Conservation (phyloP, 345 rosid species). For the Cardamine resedifolia region DNA sequence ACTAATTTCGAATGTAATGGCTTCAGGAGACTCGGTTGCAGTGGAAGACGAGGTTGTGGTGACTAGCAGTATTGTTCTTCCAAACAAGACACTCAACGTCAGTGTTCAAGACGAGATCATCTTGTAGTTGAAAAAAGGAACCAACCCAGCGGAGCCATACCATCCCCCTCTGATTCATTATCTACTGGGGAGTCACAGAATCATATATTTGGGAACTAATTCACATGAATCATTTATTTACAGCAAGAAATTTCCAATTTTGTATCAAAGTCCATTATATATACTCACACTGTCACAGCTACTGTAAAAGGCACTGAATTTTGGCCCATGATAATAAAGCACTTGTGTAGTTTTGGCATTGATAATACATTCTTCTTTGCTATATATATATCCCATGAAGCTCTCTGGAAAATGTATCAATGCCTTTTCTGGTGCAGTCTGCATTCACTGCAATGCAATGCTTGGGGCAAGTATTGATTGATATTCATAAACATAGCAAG, state of each 20-base stretch:
- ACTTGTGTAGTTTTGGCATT: constrained; percentile 1
- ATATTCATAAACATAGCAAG: neutral
- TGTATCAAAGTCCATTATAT: constrained; percentile 10
- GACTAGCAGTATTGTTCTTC: constrained; percentile 86
- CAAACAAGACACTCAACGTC: constrained; percentile 74
- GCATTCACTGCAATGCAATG: neutral
- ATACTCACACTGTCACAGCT: constrained; percentile 12
- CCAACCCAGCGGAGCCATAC: constrained; percentile 10
- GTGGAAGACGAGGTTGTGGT: constrained; percentile 96
- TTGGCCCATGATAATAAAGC: constrained; percentile 31
- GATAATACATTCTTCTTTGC: constrained; percentile 4
- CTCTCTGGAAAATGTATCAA: neutral
- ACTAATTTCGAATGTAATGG: neutral
- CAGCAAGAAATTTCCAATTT: neutral
- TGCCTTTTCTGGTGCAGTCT: neutral
- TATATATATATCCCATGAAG: neutral
- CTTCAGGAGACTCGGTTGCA: constrained; percentile 77
- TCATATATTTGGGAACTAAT: constrained; percentile 7
- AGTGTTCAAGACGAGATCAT: constrained; percentile 87
- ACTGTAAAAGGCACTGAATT: constrained; percentile 28
- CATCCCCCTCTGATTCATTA: constrained; percentile 20
- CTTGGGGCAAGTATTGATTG: neutral
- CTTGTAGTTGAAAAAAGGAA: constrained; percentile 40
- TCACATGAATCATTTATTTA: constrained; percentile 26
- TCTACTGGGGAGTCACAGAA: constrained; percentile 24